Conservation (phyloP, 2,329 filamentous ascomycete genomes). For the Geosmithia putterillii region DNA sequence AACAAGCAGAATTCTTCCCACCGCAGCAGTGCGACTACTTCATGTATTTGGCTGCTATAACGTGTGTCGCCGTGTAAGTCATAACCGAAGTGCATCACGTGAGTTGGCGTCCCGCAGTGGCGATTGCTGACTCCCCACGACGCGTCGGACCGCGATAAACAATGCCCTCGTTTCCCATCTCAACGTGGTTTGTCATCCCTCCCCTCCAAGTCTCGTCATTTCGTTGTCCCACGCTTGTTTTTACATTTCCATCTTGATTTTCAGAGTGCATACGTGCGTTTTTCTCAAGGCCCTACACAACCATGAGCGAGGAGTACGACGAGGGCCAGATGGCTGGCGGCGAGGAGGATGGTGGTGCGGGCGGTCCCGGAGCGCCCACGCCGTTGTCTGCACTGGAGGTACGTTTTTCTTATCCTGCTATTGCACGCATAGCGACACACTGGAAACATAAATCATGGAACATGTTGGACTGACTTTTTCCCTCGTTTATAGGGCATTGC, state of each 20-base stretch:
- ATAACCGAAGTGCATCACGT: constrained; percentile 19
- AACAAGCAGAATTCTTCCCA: too few species aligned
- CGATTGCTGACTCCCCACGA: constrained; percentile 12
- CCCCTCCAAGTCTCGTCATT: too few species aligned
- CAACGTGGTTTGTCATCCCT: too few species aligned
- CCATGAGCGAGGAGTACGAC: constrained; percentile 49
- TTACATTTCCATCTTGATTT: not conserved
- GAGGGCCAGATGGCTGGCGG: constrained; percentile 49
- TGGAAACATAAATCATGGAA: not conserved
- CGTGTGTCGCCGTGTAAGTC: too few species aligned
- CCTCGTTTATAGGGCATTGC: constrained; percentile 57
- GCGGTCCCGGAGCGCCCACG: constrained; percentile 86
- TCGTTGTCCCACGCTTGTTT: too few species aligned
- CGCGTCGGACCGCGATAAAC: constrained; percentile 15
- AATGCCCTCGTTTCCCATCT: too few species aligned
- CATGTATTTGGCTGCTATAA: too few species aligned
- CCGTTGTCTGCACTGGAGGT: constrained; percentile 80
- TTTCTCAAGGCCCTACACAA: constrained; percentile 2
- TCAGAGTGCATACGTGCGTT: too few species aligned
- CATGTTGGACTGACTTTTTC: not conserved
- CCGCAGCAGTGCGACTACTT: too few species aligned
- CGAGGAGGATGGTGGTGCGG: constrained; percentile 61
- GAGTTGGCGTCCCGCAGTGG: constrained; percentile 21
- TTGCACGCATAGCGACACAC: too few species aligned
- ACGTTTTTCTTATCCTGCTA: constrained; percentile 14